Evolutionary conservation across 2,329 filamentous ascomycete genomes (phyloP).

Genomic region (Pyricularia grisea): DNA sequence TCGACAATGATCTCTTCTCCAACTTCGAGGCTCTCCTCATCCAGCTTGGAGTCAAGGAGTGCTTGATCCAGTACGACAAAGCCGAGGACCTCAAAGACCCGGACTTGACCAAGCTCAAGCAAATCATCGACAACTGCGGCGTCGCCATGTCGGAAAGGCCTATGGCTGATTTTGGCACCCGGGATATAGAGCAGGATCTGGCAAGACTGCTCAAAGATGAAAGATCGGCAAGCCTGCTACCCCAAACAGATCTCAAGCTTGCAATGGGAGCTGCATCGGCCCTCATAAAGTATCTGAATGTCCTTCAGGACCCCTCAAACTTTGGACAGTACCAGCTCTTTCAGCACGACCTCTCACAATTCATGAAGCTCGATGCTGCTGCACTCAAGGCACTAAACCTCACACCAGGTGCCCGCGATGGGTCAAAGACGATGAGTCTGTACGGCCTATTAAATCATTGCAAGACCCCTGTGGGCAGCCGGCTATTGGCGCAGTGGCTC

Average conservation of each 20-base stretch:
- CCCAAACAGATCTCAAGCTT: conserved; percentile 86
- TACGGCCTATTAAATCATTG: conserved; percentile 94
- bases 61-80: conserved; percentile 72
- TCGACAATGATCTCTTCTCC: conserved; percentile 97
- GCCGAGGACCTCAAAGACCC: conserved; percentile 78
- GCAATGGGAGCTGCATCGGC: conserved; percentile 94
- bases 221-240: conserved; percentile 62
- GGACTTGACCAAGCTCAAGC: conserved; percentile 76
- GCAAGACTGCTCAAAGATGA: conserved; percentile 83
- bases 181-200: conserved; percentile 93
- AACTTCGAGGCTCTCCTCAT: conserved; percentile 97
- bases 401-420: conserved; percentile 92
- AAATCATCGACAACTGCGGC: conserved; percentile 87
- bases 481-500: conserved; percentile 87
- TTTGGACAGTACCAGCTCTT: conserved; percentile 97
- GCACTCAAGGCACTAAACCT: conserved; percentile 90
- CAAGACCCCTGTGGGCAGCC: conserved; percentile 89
- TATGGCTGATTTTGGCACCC: conserved; percentile 68
- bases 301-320: conserved; percentile 85
- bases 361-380: conserved; percentile 96
- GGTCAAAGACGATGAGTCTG: conserved; percentile 94
- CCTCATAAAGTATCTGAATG: conserved; percentile 86
- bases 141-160: conserved; percentile 80
- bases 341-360: conserved; percentile 92
- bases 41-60: conserved; percentile 91